Percentiles rank a stretch among this genome's conserved stretches.
Conservation (phyloP, 306 rosid species). For the cucumber (Cucumis sativus) region Cucumber_9930_V3 NC_026656.2:12462001-12462500, state of each 20-base stretch:
- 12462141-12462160: background rate
- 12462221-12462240: slow-evolving; percentile 83
- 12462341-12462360: background rate
- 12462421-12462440: slow-evolving; percentile 84
- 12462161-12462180: background rate
- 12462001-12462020: slow-evolving; percentile 67
- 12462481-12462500: background rate
- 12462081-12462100: slow-evolving; percentile 12
- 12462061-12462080: slow-evolving; percentile 89
- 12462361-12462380: slow-evolving; percentile 56
- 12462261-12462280: slow-evolving; percentile 64
- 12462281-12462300: slow-evolving; percentile 61
- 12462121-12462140: background rate
- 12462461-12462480: slow-evolving; percentile 80
- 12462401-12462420: slow-evolving; percentile 92
- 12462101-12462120: background rate
- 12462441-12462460: slow-evolving; percentile 87
- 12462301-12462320: slow-evolving; percentile 15
- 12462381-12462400: slow-evolving; percentile 94
- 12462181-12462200: slow-evolving; percentile 49
- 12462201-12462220: slow-evolving; percentile 81
- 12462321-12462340: slow-evolving; percentile 3
- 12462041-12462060: slow-evolving; percentile 99
- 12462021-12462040: slow-evolving; percentile 86
- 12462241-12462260: slow-evolving; percentile 82